Base-by-base conservation (phyloP, 331 rosid species). In the Prunus yedoensis region DNA sequence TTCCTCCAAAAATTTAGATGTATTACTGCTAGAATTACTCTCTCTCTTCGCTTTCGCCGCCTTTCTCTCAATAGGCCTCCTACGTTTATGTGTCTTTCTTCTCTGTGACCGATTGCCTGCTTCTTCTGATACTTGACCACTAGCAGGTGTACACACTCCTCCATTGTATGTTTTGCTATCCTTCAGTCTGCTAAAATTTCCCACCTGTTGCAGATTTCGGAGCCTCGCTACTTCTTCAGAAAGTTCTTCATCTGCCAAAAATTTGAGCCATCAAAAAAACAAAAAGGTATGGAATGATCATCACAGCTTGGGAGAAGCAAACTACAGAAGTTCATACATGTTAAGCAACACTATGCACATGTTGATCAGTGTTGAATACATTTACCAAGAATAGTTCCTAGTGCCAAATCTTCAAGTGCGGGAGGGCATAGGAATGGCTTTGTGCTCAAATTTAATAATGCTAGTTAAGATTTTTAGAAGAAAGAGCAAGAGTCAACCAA, bases 211-310 rank as follows among this genome's bases (percentile, higher is more conserved):
- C 46, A 74, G 80, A 85, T 80, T 86, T 74, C 21, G 82, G 43
- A 91, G 80, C 74, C 80, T 90, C 77, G 74, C 91, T 73, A 90
- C 66, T 88, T 94, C 93, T 83, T 85, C 89, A 68, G 81, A 51
- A 77, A 94, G 95, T 50, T 78, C 83, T 68, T 83, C 86, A 81
- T 80, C 97, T 94, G 91, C 75, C 61, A 68, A 59, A 77, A 78
- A 76, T 83, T 78, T 73, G 75, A 68, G 80, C 58, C 60, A 75
- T 41, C 49, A 77, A 78, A 60, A 63, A 70, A 61, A 73, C 50
- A 50, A 71, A 78, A 67, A 84, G 57, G 76, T 49, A 80, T 49
- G 41, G 49, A 61, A 66, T 54, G 23, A 76, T 50, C 32, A n/a
- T 14, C 67, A 64, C 45, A 47, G 47, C 13, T 9, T 32, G 21